phyloP scores from a whole-genome alignment of 176 grass and related monocot species.

The Bothriochloa decipiens region DNA sequence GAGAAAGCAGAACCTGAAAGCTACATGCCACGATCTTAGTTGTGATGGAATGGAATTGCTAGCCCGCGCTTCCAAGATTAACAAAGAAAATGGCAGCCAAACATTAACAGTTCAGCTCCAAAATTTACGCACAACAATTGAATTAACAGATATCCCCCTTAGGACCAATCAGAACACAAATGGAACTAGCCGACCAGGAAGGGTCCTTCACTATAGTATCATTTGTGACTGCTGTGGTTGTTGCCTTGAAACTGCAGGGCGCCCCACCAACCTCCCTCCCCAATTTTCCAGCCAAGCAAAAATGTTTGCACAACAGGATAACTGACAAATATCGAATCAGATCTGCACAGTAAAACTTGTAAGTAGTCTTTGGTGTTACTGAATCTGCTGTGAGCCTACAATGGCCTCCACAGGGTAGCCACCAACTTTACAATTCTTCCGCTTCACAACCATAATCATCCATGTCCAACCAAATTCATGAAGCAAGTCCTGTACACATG shows the following conservation, averaged over 20 bases:
- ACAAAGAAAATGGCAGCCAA: constrained; percentile 60
- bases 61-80: constrained; percentile 47
- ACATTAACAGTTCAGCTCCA: constrained; percentile 57
- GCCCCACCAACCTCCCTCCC: constrained; percentile 33
- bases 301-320: constrained; percentile 78
- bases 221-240: constrained; percentile 50
- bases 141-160: constrained; percentile 59
- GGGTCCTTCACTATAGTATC: constrained; percentile 43
- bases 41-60: constrained; percentile 52
- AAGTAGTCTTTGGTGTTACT: constrained; percentile 66
- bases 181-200: constrained; percentile 40
- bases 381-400: constrained; percentile 56
- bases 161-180: constrained; percentile 62
- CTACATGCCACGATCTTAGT: constrained; percentile 43
- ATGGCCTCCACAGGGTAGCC: constrained; percentile 52
- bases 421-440: constrained; percentile 57
- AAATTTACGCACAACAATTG: constrained; percentile 57
- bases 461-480: constrained; percentile 47
- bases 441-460: constrained; percentile 54
- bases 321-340: constrained; percentile 75
- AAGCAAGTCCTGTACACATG: constrained; percentile 46
- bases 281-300: constrained; percentile 56
- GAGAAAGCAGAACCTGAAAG: constrained; percentile 49
- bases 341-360: constrained; percentile 87
- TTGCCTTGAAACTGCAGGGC: constrained; percentile 53